Evolutionary conservation across 2,329 filamentous ascomycete species (phyloP), one percentile per base, ranked within the genome.

Genomic region (Tolypocladium ovalisporum): DNA sequence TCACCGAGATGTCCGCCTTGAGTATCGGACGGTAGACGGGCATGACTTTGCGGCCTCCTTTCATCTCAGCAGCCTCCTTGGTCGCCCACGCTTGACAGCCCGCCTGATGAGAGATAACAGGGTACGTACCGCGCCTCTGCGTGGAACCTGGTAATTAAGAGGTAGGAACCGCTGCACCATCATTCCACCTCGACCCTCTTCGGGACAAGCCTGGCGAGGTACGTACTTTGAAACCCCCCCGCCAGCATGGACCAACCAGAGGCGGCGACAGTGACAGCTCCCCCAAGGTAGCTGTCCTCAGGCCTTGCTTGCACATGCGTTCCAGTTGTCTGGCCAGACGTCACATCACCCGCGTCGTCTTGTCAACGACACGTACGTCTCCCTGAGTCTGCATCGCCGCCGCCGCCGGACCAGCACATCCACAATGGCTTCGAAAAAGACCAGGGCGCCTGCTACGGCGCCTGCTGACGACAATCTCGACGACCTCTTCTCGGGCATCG

Each of bases 401-500:
- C 19, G 47, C 47, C 32, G 29, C 29, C 29, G 29, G 47, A 34
- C 19, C 27, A 51, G 29, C 29, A 27, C 19, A 52, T 7, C 51
- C 65, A 73, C 58, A 64, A 87, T 87, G 83, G 75, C 84, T 35
- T 77, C 81, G 64, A 86, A 82, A 69, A 82, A 81, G 69, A 71
- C 78, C 59, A 85, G 84, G 70, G 73, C 79, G 35, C 69, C 74
- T 52, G 71, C 79, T 39, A 32, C 54, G 53, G 71, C 79, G 39
- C 76, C 80, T 60, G 77, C 80, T 60, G 81, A 84, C 67, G 82
- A 86, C 68, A 83, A 86, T 66, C 72, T 88, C 65, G 81, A 83
- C 65, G 82, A 86, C 62, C 80, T 88, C 65, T 84, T 88, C 67
- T 80, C 83, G 61, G 82, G 79, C 60, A 80, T 88, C 65, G 78